Percentiles rank a stretch among this genome's conserved stretches.
phyloP scores from a whole-genome alignment of 164 flowering plant genomes.

The Chimonanthus praecox region DNA sequence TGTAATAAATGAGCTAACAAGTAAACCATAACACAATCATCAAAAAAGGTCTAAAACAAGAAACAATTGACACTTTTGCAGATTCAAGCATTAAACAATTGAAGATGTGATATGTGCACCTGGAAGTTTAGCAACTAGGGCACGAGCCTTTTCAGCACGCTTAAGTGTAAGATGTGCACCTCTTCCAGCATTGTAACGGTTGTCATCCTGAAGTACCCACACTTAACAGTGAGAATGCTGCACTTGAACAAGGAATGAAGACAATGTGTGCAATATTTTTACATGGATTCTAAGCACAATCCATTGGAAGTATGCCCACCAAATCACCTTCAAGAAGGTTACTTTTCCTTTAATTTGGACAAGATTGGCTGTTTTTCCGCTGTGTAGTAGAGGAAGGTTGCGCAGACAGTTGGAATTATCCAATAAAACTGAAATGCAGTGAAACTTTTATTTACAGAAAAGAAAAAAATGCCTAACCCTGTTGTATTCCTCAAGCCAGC shows the following conservation, averaged over 20 bases:
- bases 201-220: slow-evolving; percentile 50
- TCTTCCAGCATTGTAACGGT: slow-evolving; percentile 72
- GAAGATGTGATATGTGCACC: slow-evolving; percentile 30
- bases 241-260: neutral
- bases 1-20: neutral
- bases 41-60: neutral
- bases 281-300: neutral
- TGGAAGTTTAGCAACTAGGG: slow-evolving; percentile 54
- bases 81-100: neutral
- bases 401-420: too few relatives aligned
- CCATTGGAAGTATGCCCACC: neutral
- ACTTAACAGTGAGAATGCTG: neutral
- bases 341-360: too few relatives aligned
- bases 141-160: slow-evolving; percentile 81
- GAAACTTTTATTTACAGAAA: neutral
- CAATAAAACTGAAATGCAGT: too few relatives aligned
- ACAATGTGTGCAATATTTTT: too few relatives aligned
- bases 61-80: neutral
- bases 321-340: too few relatives aligned
- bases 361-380: too few relatives aligned
- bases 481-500: slow-evolving; percentile 87
- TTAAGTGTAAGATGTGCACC: slow-evolving; percentile 66
- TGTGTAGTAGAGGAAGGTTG: too few relatives aligned
- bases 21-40: neutral
- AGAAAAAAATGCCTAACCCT: slow-evolving; percentile 35